These are phyloP conservation scores for Colletotrichum spinosum DNA, from an alignment of 2,329 filamentous ascomycete species.

Conservation along the genomic window DNA sequence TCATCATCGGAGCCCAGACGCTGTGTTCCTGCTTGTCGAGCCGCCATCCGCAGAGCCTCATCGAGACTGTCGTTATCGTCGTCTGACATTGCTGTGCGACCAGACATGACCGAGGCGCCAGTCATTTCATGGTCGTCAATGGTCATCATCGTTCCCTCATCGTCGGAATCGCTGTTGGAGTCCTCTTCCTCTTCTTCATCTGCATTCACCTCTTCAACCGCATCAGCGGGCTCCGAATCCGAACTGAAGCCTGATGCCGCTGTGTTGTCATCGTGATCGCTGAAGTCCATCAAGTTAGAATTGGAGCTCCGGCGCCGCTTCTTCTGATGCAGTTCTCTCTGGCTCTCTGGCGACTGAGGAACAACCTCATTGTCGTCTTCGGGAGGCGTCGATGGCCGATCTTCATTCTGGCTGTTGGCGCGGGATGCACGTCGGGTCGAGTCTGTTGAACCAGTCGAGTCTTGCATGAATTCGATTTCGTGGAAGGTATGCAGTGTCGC, in stretches of 20 bases:
- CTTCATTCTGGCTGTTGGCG: slow-evolving; percentile 44
- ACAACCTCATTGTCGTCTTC: slow-evolving; percentile 70
- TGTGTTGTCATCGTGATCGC: slow-evolving; percentile 73
- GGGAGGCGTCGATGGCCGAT: slow-evolving; percentile 71
- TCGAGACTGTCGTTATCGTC: slow-evolving; percentile 78
- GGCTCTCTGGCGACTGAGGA: slow-evolving; percentile 71
- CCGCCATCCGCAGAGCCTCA: slow-evolving; percentile 80
- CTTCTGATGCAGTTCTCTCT: slow-evolving; percentile 70
- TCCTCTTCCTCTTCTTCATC: slow-evolving; percentile 57
- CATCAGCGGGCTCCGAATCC: slow-evolving; percentile 68
- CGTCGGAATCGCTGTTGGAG: slow-evolving; percentile 71
- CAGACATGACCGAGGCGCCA: slow-evolving; percentile 73
- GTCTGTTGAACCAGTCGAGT: slow-evolving; percentile 85
- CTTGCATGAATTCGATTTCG: slow-evolving; percentile 88
- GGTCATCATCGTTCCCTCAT: slow-evolving; percentile 85
- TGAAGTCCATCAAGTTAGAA: slow-evolving; percentile 72
- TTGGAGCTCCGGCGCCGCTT: slow-evolving; percentile 73
- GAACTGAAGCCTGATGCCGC: slow-evolving; percentile 84
- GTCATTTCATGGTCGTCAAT: slow-evolving; percentile 84
- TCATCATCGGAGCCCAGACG: slow-evolving; percentile 63
- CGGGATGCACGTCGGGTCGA: slow-evolving; percentile 78
- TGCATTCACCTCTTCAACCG: slow-evolving; percentile 66
- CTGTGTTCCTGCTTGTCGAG: slow-evolving; percentile 79
- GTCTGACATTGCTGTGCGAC: slow-evolving; percentile 63
- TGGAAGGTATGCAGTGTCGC: slow-evolving; percentile 98